These are phyloP conservation scores for Curvularia eragrostidis DNA, from an alignment of 2,329 filamentous ascomycete genomes.

Conservation along the genomic window DNA sequence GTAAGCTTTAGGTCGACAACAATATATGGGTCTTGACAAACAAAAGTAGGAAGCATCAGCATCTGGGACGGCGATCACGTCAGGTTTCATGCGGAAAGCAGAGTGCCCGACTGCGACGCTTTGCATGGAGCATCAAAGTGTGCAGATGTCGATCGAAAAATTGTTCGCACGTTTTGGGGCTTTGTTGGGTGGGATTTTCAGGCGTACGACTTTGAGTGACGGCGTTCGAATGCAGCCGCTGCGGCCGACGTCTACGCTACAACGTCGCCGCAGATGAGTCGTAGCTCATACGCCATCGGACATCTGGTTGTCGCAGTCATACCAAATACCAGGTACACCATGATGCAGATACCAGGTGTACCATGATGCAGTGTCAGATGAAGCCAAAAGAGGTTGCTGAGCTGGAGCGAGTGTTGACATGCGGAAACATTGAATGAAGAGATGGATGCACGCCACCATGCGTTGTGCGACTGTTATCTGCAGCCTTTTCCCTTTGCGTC, in stretches of 20 bases:
- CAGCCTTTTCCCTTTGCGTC: constrained; percentile 19
- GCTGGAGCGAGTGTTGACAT: constrained; percentile 1
- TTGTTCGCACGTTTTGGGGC: neutral
- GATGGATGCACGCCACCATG: constrained; percentile 15
- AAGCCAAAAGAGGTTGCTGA: neutral
- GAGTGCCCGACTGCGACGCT: neutral
- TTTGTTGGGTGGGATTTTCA: neutral
- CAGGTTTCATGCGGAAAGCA: neutral
- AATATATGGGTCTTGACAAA: neutral
- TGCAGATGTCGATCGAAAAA: neutral
- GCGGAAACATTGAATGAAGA: constrained; percentile 12
- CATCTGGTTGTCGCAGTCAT: neutral
- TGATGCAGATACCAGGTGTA: constrained; percentile 14
- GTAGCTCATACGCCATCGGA: neutral
- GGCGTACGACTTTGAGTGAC: neutral
- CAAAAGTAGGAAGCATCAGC: neutral
- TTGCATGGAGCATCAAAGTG: neutral
- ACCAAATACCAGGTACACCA: constrained; percentile 15
- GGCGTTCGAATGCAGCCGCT: neutral
- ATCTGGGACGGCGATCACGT: neutral
- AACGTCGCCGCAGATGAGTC: neutral
- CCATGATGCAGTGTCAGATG: constrained; percentile 4
- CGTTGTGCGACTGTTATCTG: constrained; percentile 13
- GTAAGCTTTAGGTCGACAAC: neutral
- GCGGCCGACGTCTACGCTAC: neutral